Base-by-base conservation (phyloP, 257 asterid genomes). In the Nyctanthes arbortristis region DNA sequence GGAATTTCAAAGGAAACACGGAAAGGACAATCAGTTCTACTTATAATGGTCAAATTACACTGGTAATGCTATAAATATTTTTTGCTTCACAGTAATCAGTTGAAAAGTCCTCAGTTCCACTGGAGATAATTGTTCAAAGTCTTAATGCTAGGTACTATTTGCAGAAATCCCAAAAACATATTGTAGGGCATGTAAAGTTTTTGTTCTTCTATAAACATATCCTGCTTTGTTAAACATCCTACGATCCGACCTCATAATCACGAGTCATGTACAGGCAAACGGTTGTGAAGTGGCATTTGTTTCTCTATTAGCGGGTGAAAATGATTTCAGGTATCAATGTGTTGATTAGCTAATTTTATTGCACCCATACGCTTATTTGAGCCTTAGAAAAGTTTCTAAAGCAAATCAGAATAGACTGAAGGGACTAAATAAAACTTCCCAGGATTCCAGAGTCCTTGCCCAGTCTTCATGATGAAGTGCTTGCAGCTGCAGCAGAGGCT, bases 361-460 rank as follows among this genome's bases (percentile, higher is more conserved):
- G 79, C 35, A 60, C 70, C 61, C 8, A 24, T 65, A n/a, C n/a
- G 57, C 68, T 60, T 67, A 55, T 70, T 36, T 20, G 66, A 43
- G 61, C 36, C 43, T 73, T 32, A 47, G 34, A 66, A 14, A 37
- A 57, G 25, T 22, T 49, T 63, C 30, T 25, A 35, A 54, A 24
- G 56, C 24, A 12, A 56, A 73, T 64, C 64, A 68, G 43, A 70
- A 64, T 52, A 77, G 39, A 52, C 67, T 83, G 52, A 78, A 63
- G 28, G 27, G 45, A 62, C 69, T 37, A 67, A 59, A 43, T 49
- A 59, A 40, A 33, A 25, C 63, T 70, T 81, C 61, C 57, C 73
- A 89, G 98, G 84, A 85, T 88, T 63, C 97, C 94, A 2, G 89
- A 85, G 73, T 88, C 91, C 80, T 78, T 88, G 74, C 97, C 97